These are phyloP conservation scores for Camelina sativa DNA, from an alignment of 345 rosid species.

Conservation along the genomic window DNA sequence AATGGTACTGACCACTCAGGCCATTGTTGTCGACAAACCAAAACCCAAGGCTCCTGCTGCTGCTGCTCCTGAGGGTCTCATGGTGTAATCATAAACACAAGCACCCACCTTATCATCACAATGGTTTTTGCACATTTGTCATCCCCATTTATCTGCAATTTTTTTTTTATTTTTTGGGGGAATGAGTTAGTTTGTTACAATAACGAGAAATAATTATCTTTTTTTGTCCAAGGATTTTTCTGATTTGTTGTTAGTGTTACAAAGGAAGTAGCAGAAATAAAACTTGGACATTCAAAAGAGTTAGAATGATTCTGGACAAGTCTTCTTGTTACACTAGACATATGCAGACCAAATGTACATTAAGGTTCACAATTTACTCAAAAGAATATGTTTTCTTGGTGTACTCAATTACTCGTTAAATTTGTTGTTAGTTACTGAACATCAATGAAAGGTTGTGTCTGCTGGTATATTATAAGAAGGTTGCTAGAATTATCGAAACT, in stretches of 20 bases:
- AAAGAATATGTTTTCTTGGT: too few relatives aligned
- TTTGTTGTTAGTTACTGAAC: too few relatives aligned
- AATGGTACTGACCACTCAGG: slow-evolving; percentile 97
- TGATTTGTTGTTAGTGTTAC: slow-evolving; percentile 14
- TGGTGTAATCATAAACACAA: slow-evolving; percentile 46
- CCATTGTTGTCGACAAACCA: slow-evolving; percentile 89
- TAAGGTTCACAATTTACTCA: too few relatives aligned
- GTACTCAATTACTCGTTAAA: too few relatives aligned
- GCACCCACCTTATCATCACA: not conserved
- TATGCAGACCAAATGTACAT: too few relatives aligned
- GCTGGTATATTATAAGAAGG: too few relatives aligned
- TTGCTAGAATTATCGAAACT: too few relatives aligned
- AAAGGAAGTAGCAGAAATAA: not conserved
- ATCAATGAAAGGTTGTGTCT: too few relatives aligned
- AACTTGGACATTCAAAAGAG: not conserved
- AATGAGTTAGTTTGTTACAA: slow-evolving; percentile 38
- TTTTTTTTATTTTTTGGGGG: slow-evolving; percentile 6
- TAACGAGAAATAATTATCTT: slow-evolving; percentile 28
- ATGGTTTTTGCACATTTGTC: slow-evolving; percentile 27
- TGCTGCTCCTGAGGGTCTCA: slow-evolving; percentile 68
- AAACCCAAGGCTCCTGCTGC: slow-evolving; percentile 66
- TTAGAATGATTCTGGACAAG: too few relatives aligned
- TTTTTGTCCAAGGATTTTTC: slow-evolving; percentile 20
- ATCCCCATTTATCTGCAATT: slow-evolving; percentile 36
- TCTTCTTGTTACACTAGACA: too few relatives aligned